Evolutionary conservation across 495 filamentous ascomycete genomes (phyloP).

Genomic region (Cudoniella acicularis): DNA sequence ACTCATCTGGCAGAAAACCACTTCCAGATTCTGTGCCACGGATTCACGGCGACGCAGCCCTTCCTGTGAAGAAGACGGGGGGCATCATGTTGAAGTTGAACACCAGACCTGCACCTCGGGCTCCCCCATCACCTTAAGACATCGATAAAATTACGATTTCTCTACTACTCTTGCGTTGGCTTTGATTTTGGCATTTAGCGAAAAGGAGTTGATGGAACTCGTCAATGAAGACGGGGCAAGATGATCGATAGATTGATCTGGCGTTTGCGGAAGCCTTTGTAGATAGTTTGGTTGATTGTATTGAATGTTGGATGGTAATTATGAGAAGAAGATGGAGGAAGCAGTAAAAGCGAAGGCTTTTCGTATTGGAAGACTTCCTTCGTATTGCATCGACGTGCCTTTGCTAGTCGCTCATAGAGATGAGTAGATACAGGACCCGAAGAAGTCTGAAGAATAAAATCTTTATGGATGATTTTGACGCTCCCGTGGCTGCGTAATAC

Average conservation of each 20-base stretch:
- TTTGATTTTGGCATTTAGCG: constrained; percentile 26
- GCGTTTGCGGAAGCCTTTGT: background rate
- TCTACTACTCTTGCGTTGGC: no score
- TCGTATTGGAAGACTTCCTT: no score
- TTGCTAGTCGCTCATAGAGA: no score
- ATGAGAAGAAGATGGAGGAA: background rate
- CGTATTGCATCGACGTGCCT: no score
- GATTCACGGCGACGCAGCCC: background rate
- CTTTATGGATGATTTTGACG: background rate
- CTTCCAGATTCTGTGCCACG: background rate
- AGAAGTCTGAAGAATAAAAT: background rate
- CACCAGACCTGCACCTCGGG: background rate
- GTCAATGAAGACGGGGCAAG: background rate
- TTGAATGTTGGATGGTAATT: background rate
- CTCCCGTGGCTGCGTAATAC: background rate
- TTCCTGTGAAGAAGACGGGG: constrained; percentile 1
- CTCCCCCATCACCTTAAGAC: no score
- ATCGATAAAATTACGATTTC: no score
- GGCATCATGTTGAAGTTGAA: constrained; percentile 9
- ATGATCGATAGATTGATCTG: constrained; percentile 2
- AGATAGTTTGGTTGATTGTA: background rate
- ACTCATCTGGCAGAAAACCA: background rate
- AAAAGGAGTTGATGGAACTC: constrained; percentile 17
- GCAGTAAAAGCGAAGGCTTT: background rate
- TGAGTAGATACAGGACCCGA: no score